A percentile compares a stretch with the other conserved stretches of the same genome.
phyloP scores from a whole-genome alignment of 2,329 filamentous ascomycete genomes.

The Colletotrichum tabaci region DNA sequence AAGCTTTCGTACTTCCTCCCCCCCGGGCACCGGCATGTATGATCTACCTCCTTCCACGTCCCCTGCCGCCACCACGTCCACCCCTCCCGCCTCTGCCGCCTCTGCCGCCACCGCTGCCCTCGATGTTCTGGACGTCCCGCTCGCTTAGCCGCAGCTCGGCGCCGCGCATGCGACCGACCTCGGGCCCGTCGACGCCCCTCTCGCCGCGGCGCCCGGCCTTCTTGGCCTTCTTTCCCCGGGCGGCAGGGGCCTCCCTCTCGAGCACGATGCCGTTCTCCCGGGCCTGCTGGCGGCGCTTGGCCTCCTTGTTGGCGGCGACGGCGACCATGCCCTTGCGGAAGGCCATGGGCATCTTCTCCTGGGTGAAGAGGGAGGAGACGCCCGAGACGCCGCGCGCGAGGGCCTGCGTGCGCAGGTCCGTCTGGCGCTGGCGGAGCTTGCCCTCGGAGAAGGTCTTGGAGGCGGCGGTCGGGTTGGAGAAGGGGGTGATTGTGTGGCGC shows the following conservation, averaged over 20 bases:
- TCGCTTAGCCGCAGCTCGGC: conserved; percentile 85
- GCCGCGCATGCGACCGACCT: conserved; percentile 84
- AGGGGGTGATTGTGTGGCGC: conserved; percentile 55
- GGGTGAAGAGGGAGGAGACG: conserved; percentile 74
- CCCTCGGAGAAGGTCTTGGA: conserved; percentile 69
- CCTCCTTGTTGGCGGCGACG: conserved; percentile 76
- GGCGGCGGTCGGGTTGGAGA: conserved; percentile 56
- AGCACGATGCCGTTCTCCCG: conserved; percentile 92
- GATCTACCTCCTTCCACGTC: conserved; percentile 42
- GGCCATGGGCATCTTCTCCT: conserved; percentile 90
- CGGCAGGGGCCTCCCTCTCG: conserved; percentile 65
- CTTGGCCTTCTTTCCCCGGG: conserved; percentile 51
- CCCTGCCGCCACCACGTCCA: conserved; percentile 57
- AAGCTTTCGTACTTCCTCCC: too few species aligned
- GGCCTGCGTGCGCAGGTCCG: conserved; percentile 86
- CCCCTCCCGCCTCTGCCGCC: conserved; percentile 52
- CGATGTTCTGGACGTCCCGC: conserved; percentile 81
- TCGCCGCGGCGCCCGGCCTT: conserved; percentile 60
- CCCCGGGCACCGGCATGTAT: too few species aligned
- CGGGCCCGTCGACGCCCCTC: conserved; percentile 81
- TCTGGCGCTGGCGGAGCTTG: conserved; percentile 83
- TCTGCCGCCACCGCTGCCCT: conserved; percentile 61
- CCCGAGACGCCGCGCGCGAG: conserved; percentile 58
- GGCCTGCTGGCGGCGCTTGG: conserved; percentile 82
- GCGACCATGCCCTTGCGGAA: conserved; percentile 87